These are phyloP conservation scores for Tausonia pullulans DNA, from an alignment of 1,284 basidiomycete species.

Conservation along the genomic window DNA sequence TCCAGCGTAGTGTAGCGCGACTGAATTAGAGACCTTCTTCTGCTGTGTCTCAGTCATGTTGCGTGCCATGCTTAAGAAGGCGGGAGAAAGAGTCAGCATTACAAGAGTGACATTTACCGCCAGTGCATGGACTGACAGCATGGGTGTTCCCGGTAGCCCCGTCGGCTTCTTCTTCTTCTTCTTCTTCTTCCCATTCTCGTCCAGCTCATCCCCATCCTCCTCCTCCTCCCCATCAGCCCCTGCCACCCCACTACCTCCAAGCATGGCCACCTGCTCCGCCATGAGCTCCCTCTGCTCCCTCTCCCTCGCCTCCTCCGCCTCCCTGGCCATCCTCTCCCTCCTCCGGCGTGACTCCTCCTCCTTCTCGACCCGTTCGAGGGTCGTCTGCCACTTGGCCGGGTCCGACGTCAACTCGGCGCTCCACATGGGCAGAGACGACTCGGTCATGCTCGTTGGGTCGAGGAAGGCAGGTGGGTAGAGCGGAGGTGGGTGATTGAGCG, in stretches of 20 bases:
- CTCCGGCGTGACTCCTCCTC: constrained; percentile 29
- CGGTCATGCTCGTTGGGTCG: not conserved
- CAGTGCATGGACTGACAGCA: too few species aligned
- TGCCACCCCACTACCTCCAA: not conserved
- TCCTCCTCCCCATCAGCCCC: constrained; percentile 23
- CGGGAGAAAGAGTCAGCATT: too few species aligned
- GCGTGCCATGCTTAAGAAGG: constrained; percentile 11
- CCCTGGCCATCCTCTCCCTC: constrained; percentile 26
- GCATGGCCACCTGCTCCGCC: not conserved
- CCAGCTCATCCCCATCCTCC: constrained; percentile 23
- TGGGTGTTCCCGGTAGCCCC: too few species aligned
- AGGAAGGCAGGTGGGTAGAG: not conserved
- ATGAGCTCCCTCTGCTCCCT: not conserved
- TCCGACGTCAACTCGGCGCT: constrained; percentile 24
- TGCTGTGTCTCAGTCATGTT: constrained; percentile 29
- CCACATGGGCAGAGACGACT: constrained; percentile 24
- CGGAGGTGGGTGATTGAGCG: constrained; percentile 18
- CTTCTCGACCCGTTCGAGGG: constrained; percentile 24
- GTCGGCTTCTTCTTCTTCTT: constrained; percentile 6
- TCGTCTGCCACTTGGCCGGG: constrained; percentile 24
- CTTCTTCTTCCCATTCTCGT: not conserved
- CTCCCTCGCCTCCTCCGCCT: constrained; percentile 13
- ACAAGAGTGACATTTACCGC: too few species aligned
- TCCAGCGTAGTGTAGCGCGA: constrained; percentile 26
- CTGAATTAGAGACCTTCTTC: constrained; percentile 27